Base-by-base conservation (phyloP, 2,329 filamentous ascomycete genomes). In the Nemania serpens region DNA sequence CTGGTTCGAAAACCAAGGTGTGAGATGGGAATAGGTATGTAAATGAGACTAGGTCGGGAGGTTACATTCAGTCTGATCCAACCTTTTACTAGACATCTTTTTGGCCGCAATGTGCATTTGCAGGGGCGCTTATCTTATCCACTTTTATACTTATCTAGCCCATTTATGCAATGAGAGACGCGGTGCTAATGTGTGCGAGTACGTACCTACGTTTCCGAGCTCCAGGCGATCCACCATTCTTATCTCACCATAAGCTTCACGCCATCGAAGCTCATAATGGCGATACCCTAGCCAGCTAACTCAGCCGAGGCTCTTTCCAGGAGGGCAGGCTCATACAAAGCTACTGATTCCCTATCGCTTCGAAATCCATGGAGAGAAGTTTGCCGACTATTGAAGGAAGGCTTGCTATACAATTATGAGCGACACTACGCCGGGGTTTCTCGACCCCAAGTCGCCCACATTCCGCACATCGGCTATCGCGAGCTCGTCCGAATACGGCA, bases 401-500 rank as follows among this genome's bases (percentile, higher is more conserved):
- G n/a, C 33, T 55, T 34, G 9, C n/a, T 5, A 47, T 22, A 54
- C 43, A 37, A 36, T 55, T 11, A 64, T 62, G 59, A 59, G 55
- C 52, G 17, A 54, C 33, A 59, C 47, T 48, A 47, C 52, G 55
- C 34, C 51, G 12, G 51, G 51, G 42, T 43, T 52, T 13, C 18
- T 20, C 1, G 60, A 61, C 51, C 57, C 57, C 17, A 60, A 61
- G 43, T 37, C 22, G 20, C 25, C 55, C 15, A n/a, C 36, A 36
- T 46, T 42, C 5, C 56, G 55, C 20, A 36, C 58, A 34, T 61
- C 58, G 13, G 37, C 55, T 50, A 52, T 55, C 37, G 36, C 45
- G 12, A 52, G 56, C 20, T 49, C 63, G 36, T 46, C 65, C 10
- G 56, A 64, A 18, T 66, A 66, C 18, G 66, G 62, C 20, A 65